Evolutionary conservation across 176 grass and related monocot species (phyloP).

Genomic region (Carex parvula): DNA sequence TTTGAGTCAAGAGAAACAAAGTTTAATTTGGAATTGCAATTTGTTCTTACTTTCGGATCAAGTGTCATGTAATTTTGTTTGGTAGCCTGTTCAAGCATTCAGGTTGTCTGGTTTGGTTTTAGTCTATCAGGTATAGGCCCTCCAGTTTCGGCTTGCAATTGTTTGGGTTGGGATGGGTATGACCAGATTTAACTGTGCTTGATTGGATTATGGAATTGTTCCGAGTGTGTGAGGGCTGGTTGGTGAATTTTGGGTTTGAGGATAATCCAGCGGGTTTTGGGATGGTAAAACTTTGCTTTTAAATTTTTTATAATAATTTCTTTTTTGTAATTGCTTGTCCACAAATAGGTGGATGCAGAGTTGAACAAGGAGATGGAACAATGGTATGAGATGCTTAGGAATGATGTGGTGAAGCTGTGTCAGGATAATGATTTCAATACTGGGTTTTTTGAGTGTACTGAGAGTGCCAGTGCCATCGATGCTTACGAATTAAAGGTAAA

Average conservation of each 20-base stretch:
- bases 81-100: not conserved
- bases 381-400: constrained; percentile 85
- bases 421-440: constrained; percentile 84
- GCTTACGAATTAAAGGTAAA: constrained; percentile 98
- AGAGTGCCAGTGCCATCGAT: constrained; percentile 72
- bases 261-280: not conserved
- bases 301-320: not conserved
- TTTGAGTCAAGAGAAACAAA: not conserved
- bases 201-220: not conserved
- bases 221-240: not conserved
- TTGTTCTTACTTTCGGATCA: not conserved
- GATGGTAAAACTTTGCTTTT: not conserved
- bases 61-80: not conserved
- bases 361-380: constrained; percentile 93
- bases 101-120: not conserved
- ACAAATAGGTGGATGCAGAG: constrained; percentile 62
- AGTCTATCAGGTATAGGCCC: not conserved
- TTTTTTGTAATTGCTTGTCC: constrained; percentile 8
- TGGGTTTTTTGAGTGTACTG: constrained; percentile 88
- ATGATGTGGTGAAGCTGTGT: constrained; percentile 79
- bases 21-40: not conserved
- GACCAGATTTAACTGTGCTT: not conserved
- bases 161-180: not conserved
- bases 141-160: not conserved
- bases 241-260: not conserved